Evolutionary conservation across 305 asterid genomes (phyloP), one percentile per base, ranked within the genome.

Genomic region (Nicotiana rustica): DNA sequence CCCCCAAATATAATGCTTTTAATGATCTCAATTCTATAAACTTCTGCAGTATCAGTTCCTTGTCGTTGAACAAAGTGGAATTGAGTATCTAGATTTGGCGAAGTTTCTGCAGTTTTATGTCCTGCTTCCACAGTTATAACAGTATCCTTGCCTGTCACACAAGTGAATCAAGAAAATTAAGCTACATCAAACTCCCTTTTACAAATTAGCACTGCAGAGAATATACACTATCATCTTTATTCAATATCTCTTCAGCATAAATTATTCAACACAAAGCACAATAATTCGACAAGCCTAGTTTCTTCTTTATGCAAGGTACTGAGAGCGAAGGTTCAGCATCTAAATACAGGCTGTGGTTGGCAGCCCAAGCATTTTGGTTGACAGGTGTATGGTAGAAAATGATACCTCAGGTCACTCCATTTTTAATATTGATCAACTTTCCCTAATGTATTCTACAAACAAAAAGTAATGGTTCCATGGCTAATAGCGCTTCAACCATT

Each of bases 1-100:
- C 98, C 98, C 15, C 99, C 98, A 71, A 92, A 94, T 60, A 93
- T 94, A 67, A 96, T 87, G 90, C 98, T 94, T 79, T 94, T 96
- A 60, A 96, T 84, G 61, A 96, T 94, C 87, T 96, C 98, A 57
- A 93, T 83, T 84, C 80, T 82, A 77, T 78, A 61, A 77, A 83
- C 90, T 71, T 86, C 87, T 80, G 90, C 88, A 67, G 10, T 86
- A 82, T 80, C 91, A 17, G 73, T 78, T 75, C 83, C 91, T 41
- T 69, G 76, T 44, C 17, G 57, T 44, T 80, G 90, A 55, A 85
- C 86, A 52, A 31, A 68, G 31, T 75, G 60, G 33, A 3, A 81
- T 87, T 84, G 93, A 79, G 90, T 67, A 61, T 78, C 84, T 21
- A 85, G 25, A 70, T 67, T 85, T 84, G 84, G 61, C 70, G 88